Conservation (phyloP, 768 basidiomycete genomes). For the Leccinum broughii region DNA sequence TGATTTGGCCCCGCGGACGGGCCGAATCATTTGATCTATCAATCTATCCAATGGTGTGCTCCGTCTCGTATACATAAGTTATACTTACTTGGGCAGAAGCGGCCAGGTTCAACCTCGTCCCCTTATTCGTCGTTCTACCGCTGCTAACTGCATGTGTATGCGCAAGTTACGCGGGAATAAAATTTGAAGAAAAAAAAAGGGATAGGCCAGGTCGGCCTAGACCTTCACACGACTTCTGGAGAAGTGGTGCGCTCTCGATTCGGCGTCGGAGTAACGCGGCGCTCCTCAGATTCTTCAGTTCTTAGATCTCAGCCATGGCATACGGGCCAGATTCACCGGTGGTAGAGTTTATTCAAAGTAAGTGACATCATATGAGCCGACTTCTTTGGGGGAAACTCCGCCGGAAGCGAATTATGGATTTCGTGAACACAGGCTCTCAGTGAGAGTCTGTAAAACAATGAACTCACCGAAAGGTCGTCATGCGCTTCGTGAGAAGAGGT, state of each 20-base stretch:
- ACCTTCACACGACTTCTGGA: too few relatives aligned
- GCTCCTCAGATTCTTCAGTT: background rate
- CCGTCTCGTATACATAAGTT: too few relatives aligned
- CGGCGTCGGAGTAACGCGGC: background rate
- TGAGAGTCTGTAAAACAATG: slow-evolving; percentile 1
- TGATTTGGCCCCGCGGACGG: background rate
- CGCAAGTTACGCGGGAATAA: background rate
- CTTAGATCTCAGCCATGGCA: too few relatives aligned
- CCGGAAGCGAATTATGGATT: slow-evolving; percentile 1
- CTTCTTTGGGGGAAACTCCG: background rate
- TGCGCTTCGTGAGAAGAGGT: slow-evolving; percentile 14
- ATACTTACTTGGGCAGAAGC: too few relatives aligned
- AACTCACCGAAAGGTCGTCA: background rate
- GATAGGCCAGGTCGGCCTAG: too few relatives aligned
- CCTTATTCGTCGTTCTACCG: background rate
- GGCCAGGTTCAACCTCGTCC: too few relatives aligned
- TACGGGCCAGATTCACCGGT: too few relatives aligned
- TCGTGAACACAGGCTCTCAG: background rate
- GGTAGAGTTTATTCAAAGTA: background rate
- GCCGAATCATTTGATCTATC: background rate
- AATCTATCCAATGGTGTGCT: too few relatives aligned
- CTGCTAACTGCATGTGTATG: background rate
- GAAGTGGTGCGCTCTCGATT: too few relatives aligned
- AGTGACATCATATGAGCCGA: background rate
- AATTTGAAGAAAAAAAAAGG: too few relatives aligned